Evolutionary conservation across 257 asterid species (phyloP).

Genomic region (Verbena officinalis): DNA sequence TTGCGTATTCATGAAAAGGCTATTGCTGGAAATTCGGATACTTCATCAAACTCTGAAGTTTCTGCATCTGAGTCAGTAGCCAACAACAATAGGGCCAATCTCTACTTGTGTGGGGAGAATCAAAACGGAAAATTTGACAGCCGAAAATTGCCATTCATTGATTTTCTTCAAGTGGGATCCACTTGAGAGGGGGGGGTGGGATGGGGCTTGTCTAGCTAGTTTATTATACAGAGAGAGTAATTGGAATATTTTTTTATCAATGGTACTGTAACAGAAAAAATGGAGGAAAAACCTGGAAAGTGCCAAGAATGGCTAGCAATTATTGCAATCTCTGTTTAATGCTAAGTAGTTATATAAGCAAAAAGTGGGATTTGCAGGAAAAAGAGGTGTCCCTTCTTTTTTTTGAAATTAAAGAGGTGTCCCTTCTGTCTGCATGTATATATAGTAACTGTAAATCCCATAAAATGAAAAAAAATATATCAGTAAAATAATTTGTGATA

Average conservation of each 20-base stretch:
- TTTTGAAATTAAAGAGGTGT: no score
- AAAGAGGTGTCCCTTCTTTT: conserved; percentile 9
- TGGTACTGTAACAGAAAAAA: neutral
- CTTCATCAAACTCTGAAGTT: conserved; percentile 43
- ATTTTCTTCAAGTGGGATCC: conserved; percentile 71
- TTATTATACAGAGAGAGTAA: neutral
- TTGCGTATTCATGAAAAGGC: neutral
- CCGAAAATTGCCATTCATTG: conserved; percentile 45
- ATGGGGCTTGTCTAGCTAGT: conserved; percentile 1
- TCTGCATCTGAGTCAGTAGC: conserved; percentile 52
- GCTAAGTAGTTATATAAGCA: conserved; percentile 17
- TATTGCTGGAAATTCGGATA: conserved; percentile 33
- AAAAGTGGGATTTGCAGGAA: conserved; percentile 35
- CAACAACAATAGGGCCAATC: conserved; percentile 44
- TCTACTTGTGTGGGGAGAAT: conserved; percentile 38
- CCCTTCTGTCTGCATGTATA: conserved; percentile 26
- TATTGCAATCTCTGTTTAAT: conserved; percentile 31
- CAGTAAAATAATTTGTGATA: conserved; percentile 21
- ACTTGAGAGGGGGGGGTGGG: conserved; percentile 23
- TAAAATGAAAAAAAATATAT: conserved; percentile 28
- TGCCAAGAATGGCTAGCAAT: conserved; percentile 30
- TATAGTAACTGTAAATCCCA: conserved; percentile 30
- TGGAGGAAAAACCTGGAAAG: conserved; percentile 22
- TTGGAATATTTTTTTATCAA: neutral
- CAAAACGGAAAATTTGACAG: conserved; percentile 31